Conservation (phyloP, 768 basidiomycete genomes). For the Mycena crocata region DNA sequence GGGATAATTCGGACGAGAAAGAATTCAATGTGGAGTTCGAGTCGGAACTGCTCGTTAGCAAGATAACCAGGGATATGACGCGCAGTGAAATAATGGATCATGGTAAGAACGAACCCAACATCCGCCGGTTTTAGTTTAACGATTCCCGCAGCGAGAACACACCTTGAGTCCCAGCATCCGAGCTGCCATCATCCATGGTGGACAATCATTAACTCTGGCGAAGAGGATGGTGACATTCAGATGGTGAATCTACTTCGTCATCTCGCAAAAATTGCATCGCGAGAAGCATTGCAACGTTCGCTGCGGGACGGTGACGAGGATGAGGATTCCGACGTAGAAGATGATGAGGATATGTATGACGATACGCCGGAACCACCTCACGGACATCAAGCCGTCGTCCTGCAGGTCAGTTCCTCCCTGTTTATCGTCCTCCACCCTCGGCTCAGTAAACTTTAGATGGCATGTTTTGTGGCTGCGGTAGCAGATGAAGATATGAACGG, state of each 20-base stretch:
- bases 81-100: neutral
- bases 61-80: neutral
- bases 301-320: neutral
- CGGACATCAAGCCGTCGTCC: neutral
- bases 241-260: neutral
- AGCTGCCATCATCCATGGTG: constrained; percentile 28
- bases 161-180: constrained; percentile 14
- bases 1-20: neutral
- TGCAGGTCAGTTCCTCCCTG: neutral
- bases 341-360: neutral
- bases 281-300: neutral
- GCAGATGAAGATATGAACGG: neutral
- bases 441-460: neutral
- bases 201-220: neutral
- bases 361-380: no score
- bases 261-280: neutral
- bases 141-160: constrained; percentile 20
- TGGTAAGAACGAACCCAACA: neutral
- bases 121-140: neutral
- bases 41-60: neutral
- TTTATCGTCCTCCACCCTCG: neutral
- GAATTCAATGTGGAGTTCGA: neutral
- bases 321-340: neutral
- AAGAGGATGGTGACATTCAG: neutral
- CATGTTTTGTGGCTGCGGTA: neutral